Evolutionary conservation across 139 green algal species (phyloP), one percentile per base, ranked within the genome.

Genomic region (Asterochloris sp.): DNA sequence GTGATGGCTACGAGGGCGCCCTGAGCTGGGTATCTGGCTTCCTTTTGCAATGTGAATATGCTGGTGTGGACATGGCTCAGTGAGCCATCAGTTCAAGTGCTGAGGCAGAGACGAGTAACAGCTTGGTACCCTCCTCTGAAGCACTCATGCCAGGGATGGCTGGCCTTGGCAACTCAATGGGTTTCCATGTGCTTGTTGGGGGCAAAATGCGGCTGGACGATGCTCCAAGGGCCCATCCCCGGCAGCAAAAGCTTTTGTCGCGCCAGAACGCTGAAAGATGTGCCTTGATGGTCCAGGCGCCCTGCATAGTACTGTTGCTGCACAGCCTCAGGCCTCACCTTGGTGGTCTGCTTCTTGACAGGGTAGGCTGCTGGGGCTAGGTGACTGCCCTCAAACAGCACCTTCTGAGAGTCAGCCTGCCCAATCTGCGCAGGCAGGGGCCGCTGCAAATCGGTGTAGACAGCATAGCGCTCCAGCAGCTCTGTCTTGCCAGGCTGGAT

Each of bases 391-490:
- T 82, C 47, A 75, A 88, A 96, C 81, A 94, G 26, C 69, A 98
- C 87, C 0, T 90, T 86, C 90, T 98, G 95, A 17, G 73, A 60
- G 8, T 98, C 95, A 0, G 63, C 63, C 83, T 97, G 95, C 23
- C 26, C 29, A 6, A 96, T 85, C 67, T 91, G 83, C 10, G 85
- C 85, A 1, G 94, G 94, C 69, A 90, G 85, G 0, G 94, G 87
- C 66, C 29, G 83, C 85, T 93, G 88, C 26, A 89, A 85, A 14
- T 90, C 83, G 1, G 89, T 91, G 79, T 88, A 86, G 10, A 89
- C 84, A 0, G 85, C 78, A 16, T 81, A 84, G 11, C 54, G 23
- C 47, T 83, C 67, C 69, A 87, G 54, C 13, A 38, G 47, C 17
- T 38, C 24, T 29, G 38, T 74, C 47, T 60, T 29, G 17, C 83